phyloP scores from a whole-genome alignment of 176 grass and related monocot genomes.

The Triticum timopheevii region DNA sequence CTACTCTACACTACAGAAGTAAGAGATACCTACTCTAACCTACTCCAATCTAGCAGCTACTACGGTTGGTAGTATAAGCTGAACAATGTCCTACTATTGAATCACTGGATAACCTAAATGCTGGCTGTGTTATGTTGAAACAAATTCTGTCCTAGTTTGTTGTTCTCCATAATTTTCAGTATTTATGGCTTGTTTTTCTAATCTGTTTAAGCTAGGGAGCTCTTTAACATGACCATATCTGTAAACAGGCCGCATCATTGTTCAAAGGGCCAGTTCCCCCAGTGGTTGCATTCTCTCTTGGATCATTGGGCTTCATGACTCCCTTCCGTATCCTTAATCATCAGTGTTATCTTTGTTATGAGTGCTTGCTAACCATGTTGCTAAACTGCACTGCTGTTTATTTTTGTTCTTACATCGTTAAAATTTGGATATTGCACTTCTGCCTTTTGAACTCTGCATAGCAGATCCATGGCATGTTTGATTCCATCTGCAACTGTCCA shows the following conservation, averaged over 20 bases:
- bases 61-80: background rate
- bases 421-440: slow-evolving; percentile 1
- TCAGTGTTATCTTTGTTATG: background rate
- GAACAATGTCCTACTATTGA: background rate
- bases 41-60: background rate
- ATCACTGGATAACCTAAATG: background rate
- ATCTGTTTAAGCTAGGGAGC: background rate
- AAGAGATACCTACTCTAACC: background rate
- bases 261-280: slow-evolving; percentile 84
- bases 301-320: slow-evolving; percentile 84
- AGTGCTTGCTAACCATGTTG: slow-evolving; percentile 9
- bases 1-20: background rate
- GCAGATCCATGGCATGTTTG: background rate
- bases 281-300: slow-evolving; percentile 73
- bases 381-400: background rate
- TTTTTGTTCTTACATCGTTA: slow-evolving; percentile 1
- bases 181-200: slow-evolving; percentile 2
- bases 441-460: slow-evolving; percentile 10
- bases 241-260: slow-evolving; percentile 70
- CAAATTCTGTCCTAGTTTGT: background rate
- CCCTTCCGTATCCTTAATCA: slow-evolving; percentile 67
- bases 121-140: background rate
- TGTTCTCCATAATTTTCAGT: background rate
- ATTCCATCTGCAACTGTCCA: background rate
- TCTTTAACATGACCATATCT: slow-evolving; percentile 18